Evolutionary conservation across 495 filamentous ascomycete species (phyloP).

Genomic region (Xylona heveae): DNA sequence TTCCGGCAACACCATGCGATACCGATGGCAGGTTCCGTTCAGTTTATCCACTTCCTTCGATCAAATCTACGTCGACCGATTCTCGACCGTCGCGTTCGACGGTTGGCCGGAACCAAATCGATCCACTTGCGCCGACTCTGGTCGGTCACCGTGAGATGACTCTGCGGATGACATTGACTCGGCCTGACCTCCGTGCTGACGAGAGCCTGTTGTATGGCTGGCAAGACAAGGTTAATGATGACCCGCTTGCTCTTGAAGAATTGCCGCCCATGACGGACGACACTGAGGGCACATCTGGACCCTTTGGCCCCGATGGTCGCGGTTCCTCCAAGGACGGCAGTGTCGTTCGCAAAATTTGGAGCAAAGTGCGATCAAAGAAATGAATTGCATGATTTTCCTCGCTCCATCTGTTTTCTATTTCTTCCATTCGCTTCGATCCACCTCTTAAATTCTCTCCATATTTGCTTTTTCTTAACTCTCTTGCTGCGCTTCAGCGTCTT

Average conservation of each 20-base stretch:
- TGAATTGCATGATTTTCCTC: not conserved
- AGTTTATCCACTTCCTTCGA: conserved; percentile 1
- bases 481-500: too few species aligned
- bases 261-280: conserved; percentile 4
- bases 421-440: too few species aligned
- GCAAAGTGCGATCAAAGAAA: not conserved
- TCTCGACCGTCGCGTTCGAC: conserved; percentile 3
- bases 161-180: conserved; percentile 78
- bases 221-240: conserved; percentile 2
- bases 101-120: conserved; percentile 7
- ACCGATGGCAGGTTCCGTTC: conserved; percentile 6
- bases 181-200: conserved; percentile 43
- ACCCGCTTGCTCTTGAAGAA: conserved; percentile 4
- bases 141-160: conserved; percentile 72
- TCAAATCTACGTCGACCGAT: conserved; percentile 8
- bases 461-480: too few species aligned
- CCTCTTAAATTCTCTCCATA: too few species aligned
- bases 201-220: conserved; percentile 2
- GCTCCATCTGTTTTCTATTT: too few species aligned
- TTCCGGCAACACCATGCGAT: conserved; percentile 14
- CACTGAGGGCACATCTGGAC: not conserved
- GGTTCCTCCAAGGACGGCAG: not conserved
- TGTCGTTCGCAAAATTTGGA: conserved; percentile 3
- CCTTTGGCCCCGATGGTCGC: conserved; percentile 4
- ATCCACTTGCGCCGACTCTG: conserved; percentile 28